phyloP scores from a whole-genome alignment of 352 stramenopile species.

The Phytophthora vignae region DNA sequence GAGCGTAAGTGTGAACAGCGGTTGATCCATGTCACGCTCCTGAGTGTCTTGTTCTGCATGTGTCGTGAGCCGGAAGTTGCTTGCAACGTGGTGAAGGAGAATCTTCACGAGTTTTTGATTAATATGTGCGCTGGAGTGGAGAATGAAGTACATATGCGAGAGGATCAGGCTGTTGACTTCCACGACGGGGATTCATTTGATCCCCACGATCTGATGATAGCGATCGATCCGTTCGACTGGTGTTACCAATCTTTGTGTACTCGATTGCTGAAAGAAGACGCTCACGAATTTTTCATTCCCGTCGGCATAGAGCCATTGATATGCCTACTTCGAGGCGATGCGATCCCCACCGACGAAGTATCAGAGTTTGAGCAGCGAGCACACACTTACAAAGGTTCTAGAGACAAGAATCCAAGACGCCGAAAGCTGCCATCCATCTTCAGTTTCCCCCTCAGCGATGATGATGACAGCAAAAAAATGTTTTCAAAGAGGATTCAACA shows the following conservation, averaged over 20 bases:
- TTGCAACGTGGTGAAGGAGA: slow-evolving; percentile 47
- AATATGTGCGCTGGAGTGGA: slow-evolving; percentile 31
- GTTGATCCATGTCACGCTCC: slow-evolving; percentile 34
- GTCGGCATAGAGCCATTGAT: slow-evolving; percentile 48
- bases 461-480: slow-evolving; percentile 3
- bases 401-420: slow-evolving; percentile 2
- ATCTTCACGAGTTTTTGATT: slow-evolving; percentile 50
- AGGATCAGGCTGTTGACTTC: not conserved
- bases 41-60: slow-evolving; percentile 54
- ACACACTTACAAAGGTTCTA: not conserved
- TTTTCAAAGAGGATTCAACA: not conserved
- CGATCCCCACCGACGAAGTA: slow-evolving; percentile 58
- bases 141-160: not conserved
- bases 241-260: slow-evolving; percentile 46
- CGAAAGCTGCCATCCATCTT: slow-evolving; percentile 52
- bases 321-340: slow-evolving; percentile 41
- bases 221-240: slow-evolving; percentile 73
- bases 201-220: slow-evolving; percentile 47
- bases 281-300: slow-evolving; percentile 46
- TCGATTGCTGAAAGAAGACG: slow-evolving; percentile 30
- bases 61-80: slow-evolving; percentile 42
- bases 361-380: slow-evolving; percentile 44
- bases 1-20: slow-evolving; percentile 32
- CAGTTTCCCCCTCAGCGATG: slow-evolving; percentile 26
- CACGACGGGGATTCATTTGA: slow-evolving; percentile 28